These are phyloP conservation scores for Ziziphus jujuba DNA, from an alignment of 306 rosid species.

Conservation along the genomic window DNA sequence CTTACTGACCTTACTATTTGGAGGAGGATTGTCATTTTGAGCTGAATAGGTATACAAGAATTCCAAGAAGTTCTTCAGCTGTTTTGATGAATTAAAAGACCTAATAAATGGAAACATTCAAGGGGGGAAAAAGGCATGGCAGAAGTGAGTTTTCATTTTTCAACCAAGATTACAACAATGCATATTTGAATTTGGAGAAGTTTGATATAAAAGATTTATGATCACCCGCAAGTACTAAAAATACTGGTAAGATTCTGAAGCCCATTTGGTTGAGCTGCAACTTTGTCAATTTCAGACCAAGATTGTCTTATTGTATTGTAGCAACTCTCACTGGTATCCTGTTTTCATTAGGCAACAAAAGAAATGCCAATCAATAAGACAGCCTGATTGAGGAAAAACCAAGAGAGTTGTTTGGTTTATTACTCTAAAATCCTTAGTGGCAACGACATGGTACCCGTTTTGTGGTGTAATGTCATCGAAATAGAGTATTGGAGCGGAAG, in stretches of 20 bases:
- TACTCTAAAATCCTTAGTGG: slow-evolving; percentile 38
- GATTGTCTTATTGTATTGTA: slow-evolving; percentile 42
- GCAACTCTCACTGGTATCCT: slow-evolving; percentile 42
- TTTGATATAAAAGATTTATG: background rate
- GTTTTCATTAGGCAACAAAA: background rate
- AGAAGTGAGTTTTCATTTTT: background rate
- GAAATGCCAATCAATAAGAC: background rate
- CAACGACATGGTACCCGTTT: slow-evolving; percentile 20
- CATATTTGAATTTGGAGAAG: too few species aligned
- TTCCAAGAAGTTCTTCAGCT: slow-evolving; percentile 9
- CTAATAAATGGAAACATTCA: background rate
- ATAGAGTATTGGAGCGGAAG: slow-evolving; percentile 52
- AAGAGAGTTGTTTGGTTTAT: background rate
- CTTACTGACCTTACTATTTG: background rate
- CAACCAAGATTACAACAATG: too few species aligned
- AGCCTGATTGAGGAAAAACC: background rate
- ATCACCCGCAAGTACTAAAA: slow-evolving; percentile 53
- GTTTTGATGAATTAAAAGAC: slow-evolving; percentile 8
- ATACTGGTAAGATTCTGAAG: slow-evolving; percentile 42
- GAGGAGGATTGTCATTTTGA: slow-evolving; percentile 22
- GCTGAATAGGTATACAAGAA: background rate
- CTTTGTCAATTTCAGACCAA: slow-evolving; percentile 55
- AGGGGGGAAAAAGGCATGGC: background rate
- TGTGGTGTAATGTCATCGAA: slow-evolving; percentile 41
- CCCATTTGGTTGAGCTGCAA: slow-evolving; percentile 39